These are phyloP conservation scores for Rubus idaeus DNA, from an alignment of 306 rosid species.

Conservation along the genomic window DNA sequence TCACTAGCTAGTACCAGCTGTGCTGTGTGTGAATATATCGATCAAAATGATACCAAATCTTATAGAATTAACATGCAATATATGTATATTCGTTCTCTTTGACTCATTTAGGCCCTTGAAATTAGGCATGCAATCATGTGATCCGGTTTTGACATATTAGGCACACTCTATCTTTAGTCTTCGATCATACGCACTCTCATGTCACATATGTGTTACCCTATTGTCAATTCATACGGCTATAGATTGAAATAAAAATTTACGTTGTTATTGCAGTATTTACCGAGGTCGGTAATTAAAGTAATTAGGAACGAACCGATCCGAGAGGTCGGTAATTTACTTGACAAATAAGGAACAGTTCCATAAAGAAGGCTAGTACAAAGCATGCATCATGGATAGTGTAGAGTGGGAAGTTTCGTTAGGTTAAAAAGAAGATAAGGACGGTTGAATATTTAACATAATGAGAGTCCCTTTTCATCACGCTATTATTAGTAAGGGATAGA, in stretches of 20 bases:
- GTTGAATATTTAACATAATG: neutral
- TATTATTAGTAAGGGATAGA: slow-evolving; percentile 21
- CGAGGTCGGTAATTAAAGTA: no score
- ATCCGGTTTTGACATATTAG: neutral
- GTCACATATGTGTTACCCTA: neutral
- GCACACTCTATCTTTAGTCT: neutral
- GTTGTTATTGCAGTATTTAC: no score
- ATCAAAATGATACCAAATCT: neutral
- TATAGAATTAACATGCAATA: neutral
- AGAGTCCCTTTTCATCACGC: slow-evolving; percentile 17
- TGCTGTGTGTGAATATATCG: neutral
- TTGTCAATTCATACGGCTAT: no score
- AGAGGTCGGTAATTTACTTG: no score
- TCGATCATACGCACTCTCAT: neutral
- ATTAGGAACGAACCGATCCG: no score
- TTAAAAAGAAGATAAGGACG: neutral
- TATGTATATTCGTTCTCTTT: neutral
- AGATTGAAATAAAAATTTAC: no score
- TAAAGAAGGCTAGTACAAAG: neutral
- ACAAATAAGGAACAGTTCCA: neutral
- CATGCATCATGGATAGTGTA: neutral
- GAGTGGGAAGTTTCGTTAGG: neutral
- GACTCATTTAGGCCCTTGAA: neutral
- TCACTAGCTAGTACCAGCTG: neutral
- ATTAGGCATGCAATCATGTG: neutral